Conservation (phyloP, 2,329 filamentous ascomycete species). For the Arthrobotrys sphaeroides region DNA sequence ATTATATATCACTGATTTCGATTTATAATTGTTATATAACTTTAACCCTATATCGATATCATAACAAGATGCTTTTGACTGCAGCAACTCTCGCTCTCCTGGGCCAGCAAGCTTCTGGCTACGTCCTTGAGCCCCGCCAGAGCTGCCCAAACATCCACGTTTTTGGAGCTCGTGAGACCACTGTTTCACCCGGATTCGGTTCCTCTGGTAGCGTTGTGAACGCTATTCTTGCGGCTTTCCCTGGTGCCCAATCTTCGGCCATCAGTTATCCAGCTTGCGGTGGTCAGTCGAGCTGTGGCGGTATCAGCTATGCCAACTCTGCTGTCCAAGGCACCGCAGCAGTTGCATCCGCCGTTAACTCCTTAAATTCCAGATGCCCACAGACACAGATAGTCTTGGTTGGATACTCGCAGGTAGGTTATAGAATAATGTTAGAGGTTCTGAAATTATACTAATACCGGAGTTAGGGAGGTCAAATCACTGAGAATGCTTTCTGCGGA, state of each 20-base stretch:
- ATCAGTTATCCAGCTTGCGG: constrained; percentile 72
- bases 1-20: no score
- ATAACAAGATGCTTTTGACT: constrained; percentile 45
- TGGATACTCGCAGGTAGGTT: constrained; percentile 71
- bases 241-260: constrained; percentile 67
- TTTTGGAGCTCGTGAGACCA: constrained; percentile 67
- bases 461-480: constrained; percentile 69
- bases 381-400: constrained; percentile 69
- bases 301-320: constrained; percentile 70
- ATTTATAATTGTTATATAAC: no score
- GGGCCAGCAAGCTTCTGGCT: constrained; percentile 44
- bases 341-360: constrained; percentile 70
- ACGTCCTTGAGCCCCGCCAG: constrained; percentile 36
- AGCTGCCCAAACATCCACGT: constrained; percentile 65
- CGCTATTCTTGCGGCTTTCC: constrained; percentile 64
- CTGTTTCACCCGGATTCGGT: constrained; percentile 65
- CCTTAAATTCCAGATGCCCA: constrained; percentile 69
- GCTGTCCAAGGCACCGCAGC: constrained; percentile 69
- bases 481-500: constrained; percentile 71
- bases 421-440: constrained; percentile 40
- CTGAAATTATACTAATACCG: background rate
- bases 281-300: constrained; percentile 69
- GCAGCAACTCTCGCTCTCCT: constrained; percentile 47
- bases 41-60: background rate
- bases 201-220: constrained; percentile 66